These are phyloP conservation scores for Arctostaphylos glauca DNA, from an alignment of 148 eudicot genomes.

Conservation along the genomic window DNA sequence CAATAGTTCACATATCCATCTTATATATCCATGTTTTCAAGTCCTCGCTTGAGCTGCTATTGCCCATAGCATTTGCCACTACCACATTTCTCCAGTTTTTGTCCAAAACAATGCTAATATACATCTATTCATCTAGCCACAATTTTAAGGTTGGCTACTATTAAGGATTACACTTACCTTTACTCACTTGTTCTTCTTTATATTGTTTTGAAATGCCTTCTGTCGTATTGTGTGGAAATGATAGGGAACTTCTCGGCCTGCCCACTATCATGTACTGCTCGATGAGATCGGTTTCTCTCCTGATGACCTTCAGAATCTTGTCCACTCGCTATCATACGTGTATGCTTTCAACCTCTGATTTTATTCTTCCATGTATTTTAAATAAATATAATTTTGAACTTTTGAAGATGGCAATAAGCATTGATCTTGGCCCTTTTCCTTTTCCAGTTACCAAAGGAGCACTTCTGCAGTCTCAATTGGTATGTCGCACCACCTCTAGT, in stretches of 20 bases:
- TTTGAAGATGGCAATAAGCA: background rate
- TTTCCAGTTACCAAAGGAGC: slow-evolving; percentile 82
- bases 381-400: background rate
- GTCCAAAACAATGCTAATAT: background rate
- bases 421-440: slow-evolving; percentile 27
- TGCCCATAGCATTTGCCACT: background rate
- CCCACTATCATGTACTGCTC: slow-evolving; percentile 91
- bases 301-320: slow-evolving; percentile 74
- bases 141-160: background rate
- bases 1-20: background rate
- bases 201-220: background rate
- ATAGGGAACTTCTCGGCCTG: slow-evolving; percentile 90
- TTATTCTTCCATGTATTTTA: background rate
- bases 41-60: background rate
- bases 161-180: background rate
- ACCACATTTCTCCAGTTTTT: background rate
- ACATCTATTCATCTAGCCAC: background rate
- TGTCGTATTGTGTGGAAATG: background rate
- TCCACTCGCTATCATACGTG: slow-evolving; percentile 87
- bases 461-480: slow-evolving; percentile 81
- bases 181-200: background rate
- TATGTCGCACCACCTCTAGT: slow-evolving; percentile 14
- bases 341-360: slow-evolving; percentile 35
- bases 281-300: slow-evolving; percentile 97
- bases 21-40: background rate